These are phyloP conservation scores for Blastocystis hominis DNA, from an alignment of 352 stramenopile species.

Conservation along the genomic window DNA sequence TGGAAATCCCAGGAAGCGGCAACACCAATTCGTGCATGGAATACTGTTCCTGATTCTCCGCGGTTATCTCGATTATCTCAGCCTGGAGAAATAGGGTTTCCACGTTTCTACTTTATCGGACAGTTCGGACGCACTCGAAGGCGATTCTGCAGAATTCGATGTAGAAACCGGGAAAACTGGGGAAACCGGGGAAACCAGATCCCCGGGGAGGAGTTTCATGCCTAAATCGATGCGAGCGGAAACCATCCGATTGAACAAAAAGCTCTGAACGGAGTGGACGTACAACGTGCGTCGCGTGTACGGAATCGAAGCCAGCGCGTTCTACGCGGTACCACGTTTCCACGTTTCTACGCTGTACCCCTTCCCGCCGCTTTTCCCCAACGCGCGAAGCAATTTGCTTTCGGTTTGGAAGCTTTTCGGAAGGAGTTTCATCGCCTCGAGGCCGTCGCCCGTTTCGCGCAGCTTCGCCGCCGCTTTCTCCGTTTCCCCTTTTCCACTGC, in stretches of 20 bases:
- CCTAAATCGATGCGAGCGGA: neutral
- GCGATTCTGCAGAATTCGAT: neutral
- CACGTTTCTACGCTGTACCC: constrained; percentile 10
- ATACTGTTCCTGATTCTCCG: neutral
- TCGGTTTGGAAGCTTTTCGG: neutral
- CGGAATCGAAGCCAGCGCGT: constrained; percentile 35
- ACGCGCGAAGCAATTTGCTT: neutral
- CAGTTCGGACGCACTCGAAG: neutral
- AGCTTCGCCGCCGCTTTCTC: neutral
- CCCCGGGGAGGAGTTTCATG: neutral
- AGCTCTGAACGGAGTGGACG: constrained; percentile 10
- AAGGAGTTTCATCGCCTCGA: constrained; percentile 5
- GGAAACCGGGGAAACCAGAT: neutral
- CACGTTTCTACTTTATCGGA: neutral
- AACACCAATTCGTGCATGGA: constrained; percentile 25
- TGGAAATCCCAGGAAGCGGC: constrained; percentile 17
- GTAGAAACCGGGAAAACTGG: too few species aligned
- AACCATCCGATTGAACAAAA: constrained; percentile 22
- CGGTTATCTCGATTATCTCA: neutral
- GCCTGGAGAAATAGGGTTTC: neutral
- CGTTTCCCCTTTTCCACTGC: constrained; percentile 7
- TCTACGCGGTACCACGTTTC: neutral
- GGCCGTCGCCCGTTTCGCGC: neutral
- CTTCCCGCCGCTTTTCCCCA: constrained; percentile 33
- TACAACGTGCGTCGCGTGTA: constrained; percentile 11